phyloP scores from a whole-genome alignment of 495 filamentous ascomycete genomes.

The Halenospora varia region DNA sequence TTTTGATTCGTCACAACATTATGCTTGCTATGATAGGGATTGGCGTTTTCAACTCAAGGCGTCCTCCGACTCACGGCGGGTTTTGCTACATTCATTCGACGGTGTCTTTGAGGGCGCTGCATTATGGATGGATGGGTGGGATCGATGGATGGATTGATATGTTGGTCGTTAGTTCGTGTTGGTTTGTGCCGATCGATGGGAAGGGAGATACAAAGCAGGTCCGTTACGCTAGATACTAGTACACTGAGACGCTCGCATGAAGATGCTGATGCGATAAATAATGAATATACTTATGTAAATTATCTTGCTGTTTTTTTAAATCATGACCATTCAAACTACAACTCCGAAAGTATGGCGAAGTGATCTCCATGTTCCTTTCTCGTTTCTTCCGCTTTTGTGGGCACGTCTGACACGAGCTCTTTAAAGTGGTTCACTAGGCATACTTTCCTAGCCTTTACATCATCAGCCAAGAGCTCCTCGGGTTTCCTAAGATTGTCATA shows the following conservation, averaged over 20 bases:
- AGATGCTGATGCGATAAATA: slow-evolving; percentile 17
- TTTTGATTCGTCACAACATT: not conserved
- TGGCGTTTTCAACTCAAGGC: not conserved
- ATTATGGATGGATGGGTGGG: too few relatives aligned
- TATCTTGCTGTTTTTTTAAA: too few relatives aligned
- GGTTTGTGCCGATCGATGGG: not conserved
- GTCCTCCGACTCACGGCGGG: not conserved
- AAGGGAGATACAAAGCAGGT: not conserved
- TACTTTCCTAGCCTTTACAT: too few relatives aligned
- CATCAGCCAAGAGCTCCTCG: too few relatives aligned
- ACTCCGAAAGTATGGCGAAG: too few relatives aligned
- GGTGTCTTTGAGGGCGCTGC: not conserved
- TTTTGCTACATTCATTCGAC: too few relatives aligned
- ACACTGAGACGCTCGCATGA: slow-evolving; percentile 12
- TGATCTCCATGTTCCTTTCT: too few relatives aligned
- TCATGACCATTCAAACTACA: too few relatives aligned
- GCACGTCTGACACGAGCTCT: too few relatives aligned
- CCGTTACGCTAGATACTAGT: not conserved
- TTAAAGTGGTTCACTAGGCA: too few relatives aligned
- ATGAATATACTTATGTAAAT: slow-evolving; percentile 15
- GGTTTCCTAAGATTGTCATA: too few relatives aligned
- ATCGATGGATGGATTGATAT: not conserved
- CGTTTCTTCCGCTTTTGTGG: too few relatives aligned
- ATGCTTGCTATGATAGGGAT: slow-evolving; percentile 7
- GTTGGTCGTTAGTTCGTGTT: not conserved